Conservation (phyloP, 2,329 filamentous ascomycete species). For the Chaetomium strumarium region DNA sequence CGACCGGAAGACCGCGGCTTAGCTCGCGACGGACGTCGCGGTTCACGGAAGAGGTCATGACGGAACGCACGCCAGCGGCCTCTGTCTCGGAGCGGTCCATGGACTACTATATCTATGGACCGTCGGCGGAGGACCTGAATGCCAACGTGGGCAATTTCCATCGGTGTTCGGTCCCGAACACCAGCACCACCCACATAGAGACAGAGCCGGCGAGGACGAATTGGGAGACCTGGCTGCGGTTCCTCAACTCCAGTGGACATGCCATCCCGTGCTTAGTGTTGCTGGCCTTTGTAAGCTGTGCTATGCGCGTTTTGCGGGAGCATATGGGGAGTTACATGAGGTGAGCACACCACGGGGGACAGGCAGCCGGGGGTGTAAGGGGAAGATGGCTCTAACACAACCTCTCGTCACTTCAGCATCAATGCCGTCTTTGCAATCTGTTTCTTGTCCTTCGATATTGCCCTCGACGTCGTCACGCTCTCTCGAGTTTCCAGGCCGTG, state of each 20-base stretch:
- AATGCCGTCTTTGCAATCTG: conserved; percentile 29
- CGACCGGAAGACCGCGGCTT: conserved; percentile 8
- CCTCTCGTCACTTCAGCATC: conserved; percentile 18
- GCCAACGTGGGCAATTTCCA: conserved; percentile 1
- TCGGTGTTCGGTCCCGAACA: background rate
- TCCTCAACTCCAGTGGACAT: conserved; percentile 19
- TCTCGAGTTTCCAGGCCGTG: conserved; percentile 29
- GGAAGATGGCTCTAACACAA: background rate
- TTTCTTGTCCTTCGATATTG: conserved; percentile 31
- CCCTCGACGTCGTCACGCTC: conserved; percentile 34
- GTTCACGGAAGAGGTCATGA: conserved; percentile 27
- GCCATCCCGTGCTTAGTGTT: conserved; percentile 17
- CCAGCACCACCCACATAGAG: background rate
- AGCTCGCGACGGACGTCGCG: conserved; percentile 20
- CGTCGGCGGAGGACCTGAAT: conserved; percentile 4
- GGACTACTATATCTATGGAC: conserved; percentile 11
- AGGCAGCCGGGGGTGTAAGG: too few species aligned
- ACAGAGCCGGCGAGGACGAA: background rate
- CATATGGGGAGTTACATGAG: conserved; percentile 4
- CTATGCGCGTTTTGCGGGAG: conserved; percentile 6
- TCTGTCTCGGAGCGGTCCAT: conserved; percentile 23
- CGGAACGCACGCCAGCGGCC: conserved; percentile 26
- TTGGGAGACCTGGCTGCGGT: conserved; percentile 7
- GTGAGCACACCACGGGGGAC: conserved; percentile 4
- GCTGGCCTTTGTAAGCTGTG: conserved; percentile 17